Base-by-base conservation (phyloP, 1,284 basidiomycete genomes). In the Veloboletus limbatus region DNA sequence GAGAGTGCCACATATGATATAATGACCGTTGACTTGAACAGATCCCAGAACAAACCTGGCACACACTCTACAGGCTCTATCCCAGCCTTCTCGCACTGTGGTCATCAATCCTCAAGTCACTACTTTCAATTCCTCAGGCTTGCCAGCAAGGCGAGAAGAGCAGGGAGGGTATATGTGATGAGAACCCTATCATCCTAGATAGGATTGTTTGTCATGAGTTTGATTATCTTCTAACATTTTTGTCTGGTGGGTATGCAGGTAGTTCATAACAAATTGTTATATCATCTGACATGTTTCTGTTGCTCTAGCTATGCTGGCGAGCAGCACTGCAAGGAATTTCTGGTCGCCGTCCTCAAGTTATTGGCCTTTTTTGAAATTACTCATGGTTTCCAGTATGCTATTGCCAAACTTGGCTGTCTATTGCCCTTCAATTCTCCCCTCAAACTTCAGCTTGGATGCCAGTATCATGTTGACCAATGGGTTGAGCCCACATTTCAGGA, bases 161-260 rank as follows among this genome's bases (percentile, higher is more conserved):
- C n/a, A n/a, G n/a, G n/a, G n/a, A n/a, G n/a, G n/a, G n/a, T n/a
- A n/a, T n/a, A n/a, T n/a, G n/a, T n/a, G n/a, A 18, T 9, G 8
- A 4, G 8, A 54, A 52, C n/a, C 38, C 47, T 0, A 54, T 54
- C 6, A 7, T 52, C 1, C 21, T 54, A 0, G 18, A 39, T 13
- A 41, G 50, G 1, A 13, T 54, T 3, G 11, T 43, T 2, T 18
- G 14, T 1, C 25, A 3, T 18, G 47, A 54, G 6, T 54, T 52
- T n/a, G n/a, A n/a, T n/a, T 46, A 52, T 4, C 22, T 54, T 18
- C 3, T 52, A 3, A 28, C 31, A 9, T 47, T 47, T 30, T 34
- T 53, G 9, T 43, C n/a, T 8, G 43, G n/a, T n/a, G n/a, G n/a
- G n/a, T n/a, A n/a, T n/a, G n/a, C n/a, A n/a, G n/a, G n/a, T n/a